Conservation (phyloP, 345 rosid species). For the Salix koriyanagi region DNA sequence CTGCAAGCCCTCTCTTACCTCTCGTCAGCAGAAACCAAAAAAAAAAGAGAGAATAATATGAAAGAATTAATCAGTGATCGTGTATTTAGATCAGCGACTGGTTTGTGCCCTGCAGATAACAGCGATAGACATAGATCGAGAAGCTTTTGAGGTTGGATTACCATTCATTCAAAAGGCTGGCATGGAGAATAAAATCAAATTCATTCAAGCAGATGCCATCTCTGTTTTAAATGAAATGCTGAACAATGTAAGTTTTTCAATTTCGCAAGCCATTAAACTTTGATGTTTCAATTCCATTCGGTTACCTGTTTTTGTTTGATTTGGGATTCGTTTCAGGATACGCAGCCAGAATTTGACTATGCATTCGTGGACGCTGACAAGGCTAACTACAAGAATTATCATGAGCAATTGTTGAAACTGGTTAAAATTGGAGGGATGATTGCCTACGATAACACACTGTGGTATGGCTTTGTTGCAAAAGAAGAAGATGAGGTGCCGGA, state of each 20-base stretch:
- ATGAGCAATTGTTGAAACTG: constrained; percentile 39
- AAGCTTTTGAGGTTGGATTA: constrained; percentile 40
- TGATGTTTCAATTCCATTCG: neutral
- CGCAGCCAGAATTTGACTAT: constrained; percentile 34
- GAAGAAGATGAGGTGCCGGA: constrained; percentile 31
- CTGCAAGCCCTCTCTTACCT: too few relatives aligned
- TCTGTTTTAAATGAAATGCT: constrained; percentile 37
- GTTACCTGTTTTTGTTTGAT: neutral
- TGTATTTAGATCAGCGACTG: neutral
- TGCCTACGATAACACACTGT: constrained; percentile 54
- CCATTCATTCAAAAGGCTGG: constrained; percentile 48
- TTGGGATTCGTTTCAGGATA: neutral
- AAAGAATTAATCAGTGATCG: neutral
- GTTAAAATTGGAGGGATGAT: constrained; percentile 53
- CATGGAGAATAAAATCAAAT: constrained; percentile 48
- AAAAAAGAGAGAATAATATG: too few relatives aligned
- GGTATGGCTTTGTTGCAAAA: constrained; percentile 37
- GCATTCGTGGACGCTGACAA: constrained; percentile 61
- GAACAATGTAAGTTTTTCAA: neutral
- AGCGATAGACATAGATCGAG: constrained; percentile 37
- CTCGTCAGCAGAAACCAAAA: too few relatives aligned
- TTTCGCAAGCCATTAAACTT: too few relatives aligned
- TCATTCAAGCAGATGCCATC: constrained; percentile 37
- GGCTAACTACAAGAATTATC: constrained; percentile 25
- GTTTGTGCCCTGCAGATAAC: constrained; percentile 23